Conservation (phyloP, 805 yeast genomes). For the Saccharomycopsis sp. region DNA sequence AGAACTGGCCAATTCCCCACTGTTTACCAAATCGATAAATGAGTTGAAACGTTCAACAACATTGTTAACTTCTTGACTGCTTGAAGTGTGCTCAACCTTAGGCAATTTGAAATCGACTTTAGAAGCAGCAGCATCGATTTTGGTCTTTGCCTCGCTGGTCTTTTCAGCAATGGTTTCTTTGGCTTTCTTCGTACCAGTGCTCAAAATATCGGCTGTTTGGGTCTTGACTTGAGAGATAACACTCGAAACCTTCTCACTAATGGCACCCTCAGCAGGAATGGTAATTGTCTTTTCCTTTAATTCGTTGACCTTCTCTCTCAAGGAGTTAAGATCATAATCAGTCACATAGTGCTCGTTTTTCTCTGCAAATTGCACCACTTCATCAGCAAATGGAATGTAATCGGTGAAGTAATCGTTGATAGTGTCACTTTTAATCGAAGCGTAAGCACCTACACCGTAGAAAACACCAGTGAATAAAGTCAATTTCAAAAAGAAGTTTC, state of each 20-base stretch:
- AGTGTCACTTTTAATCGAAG: constrained; percentile 48
- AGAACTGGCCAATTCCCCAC: constrained; percentile 21
- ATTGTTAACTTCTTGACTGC: constrained; percentile 26
- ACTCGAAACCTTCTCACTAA: constrained; percentile 29
- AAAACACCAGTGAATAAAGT: constrained; percentile 31
- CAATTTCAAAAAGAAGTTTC: constrained; percentile 29
- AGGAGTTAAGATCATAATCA: constrained; percentile 30
- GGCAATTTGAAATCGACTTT: constrained; percentile 25
- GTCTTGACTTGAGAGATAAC: constrained; percentile 23
- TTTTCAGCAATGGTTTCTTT: constrained; percentile 20
- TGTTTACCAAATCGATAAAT: constrained; percentile 24
- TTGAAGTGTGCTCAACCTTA: constrained; percentile 27
- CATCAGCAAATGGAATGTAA: constrained; percentile 59
- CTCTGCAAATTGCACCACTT: constrained; percentile 45
- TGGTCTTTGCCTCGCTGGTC: constrained; percentile 2
- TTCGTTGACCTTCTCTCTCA: constrained; percentile 33
- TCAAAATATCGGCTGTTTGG: constrained; percentile 3
- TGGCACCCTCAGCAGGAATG: constrained; percentile 36
- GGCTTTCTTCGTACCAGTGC: constrained; percentile 19
- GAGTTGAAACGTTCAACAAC: constrained; percentile 24
- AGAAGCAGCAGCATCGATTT: constrained; percentile 14
- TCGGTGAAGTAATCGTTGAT: constrained; percentile 58
- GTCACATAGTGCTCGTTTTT: constrained; percentile 21
- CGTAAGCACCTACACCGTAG: constrained; percentile 56
- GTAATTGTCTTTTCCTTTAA: constrained; percentile 33